Evolutionary conservation across 225 moss, liverwort and hornwort genomes (phyloP), one percentile per base, ranked within the genome.

Genomic region (Marchantia polymorpha): DNA sequence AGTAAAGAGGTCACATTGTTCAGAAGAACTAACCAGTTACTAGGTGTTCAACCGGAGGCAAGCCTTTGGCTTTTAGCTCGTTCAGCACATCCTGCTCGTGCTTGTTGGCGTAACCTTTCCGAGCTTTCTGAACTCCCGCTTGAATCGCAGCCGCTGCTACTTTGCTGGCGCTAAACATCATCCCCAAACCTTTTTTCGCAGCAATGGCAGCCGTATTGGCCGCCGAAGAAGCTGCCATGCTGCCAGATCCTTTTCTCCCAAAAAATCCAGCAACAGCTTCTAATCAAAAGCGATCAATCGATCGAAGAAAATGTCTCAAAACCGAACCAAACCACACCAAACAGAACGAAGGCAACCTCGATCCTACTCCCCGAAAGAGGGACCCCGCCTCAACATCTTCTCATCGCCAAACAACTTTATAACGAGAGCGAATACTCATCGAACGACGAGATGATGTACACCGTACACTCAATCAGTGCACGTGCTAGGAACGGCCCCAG

Each of bases 21-120:
- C 25, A 79, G 4, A 60, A 26, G 63, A 26, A 27, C 74, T 81
- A 51, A 94, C 96, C 90, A 86, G 86, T 85, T 59, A 92, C 86
- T 14, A 99, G 12, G 3, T 83, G 80, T 48, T 99, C 94, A 6
- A 83, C 81, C 20, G 97, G 91, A 74, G 73, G 83, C 73, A 90
- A 23, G 0, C 90, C 89, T 80, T 86, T 91, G 27, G 80, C 84
- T 83, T 79, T 91, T n/a, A 99, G 92, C 86, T 99, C 97, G 9
- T 83, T 86, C 66, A 99, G 81, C 72, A 93, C 91, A 77, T 93
- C 91, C 23, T 83, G 79, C 83, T 99, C 94, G 73, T 99, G 97
- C 81, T 99, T 93, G n/a, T 89, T 88, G 26, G 97, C 97, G 81
- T 99, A 95, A 26, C 89, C 89, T 83, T 99, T 90, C 75, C 94